Evolutionary conservation across 805 yeast species (phyloP).

Genomic region (Yarrowia sp.): DNA sequence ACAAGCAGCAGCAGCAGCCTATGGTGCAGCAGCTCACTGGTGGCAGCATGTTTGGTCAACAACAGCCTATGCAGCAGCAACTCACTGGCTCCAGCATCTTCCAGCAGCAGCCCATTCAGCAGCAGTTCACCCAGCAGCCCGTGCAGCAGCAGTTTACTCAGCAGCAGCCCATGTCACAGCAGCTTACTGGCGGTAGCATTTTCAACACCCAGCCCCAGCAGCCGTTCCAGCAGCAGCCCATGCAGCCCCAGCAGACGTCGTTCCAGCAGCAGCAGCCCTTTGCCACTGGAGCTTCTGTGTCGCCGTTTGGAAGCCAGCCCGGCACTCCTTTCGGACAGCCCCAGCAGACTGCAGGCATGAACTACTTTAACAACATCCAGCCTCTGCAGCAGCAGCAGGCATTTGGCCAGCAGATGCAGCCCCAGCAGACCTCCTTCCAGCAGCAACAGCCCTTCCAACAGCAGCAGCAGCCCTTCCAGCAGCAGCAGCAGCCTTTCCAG

Average conservation of each 20-base stretch:
- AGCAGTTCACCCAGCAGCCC: constrained; percentile 28
- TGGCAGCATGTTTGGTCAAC: constrained; percentile 30
- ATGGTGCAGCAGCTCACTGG: constrained; percentile 28
- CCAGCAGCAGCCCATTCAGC: constrained; percentile 7
- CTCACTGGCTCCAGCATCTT: constrained; percentile 16
- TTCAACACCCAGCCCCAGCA: background rate
- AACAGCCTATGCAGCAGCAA: constrained; percentile 28
- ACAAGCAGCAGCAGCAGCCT: constrained; percentile 18
- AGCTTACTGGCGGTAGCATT: constrained; percentile 6
- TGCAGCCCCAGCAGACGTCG: constrained; percentile 2
- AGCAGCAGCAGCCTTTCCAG: constrained; percentile 25
- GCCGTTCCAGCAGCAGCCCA: too few species aligned
- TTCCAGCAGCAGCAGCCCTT: constrained; percentile 28
- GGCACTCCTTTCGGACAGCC: constrained; percentile 7
- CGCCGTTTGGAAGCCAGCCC: constrained; percentile 8
- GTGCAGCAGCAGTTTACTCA: constrained; percentile 27
- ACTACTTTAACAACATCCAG: constrained; percentile 19
- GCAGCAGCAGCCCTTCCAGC: constrained; percentile 28
- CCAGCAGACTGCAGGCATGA: constrained; percentile 10
- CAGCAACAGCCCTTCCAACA: constrained; percentile 27
- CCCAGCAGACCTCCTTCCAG: constrained; percentile 38
- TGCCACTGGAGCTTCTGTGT: background rate
- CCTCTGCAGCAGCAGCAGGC: constrained; percentile 26
- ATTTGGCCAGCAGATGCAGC: constrained; percentile 31
- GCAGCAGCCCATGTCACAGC: constrained; percentile 28